phyloP scores from a whole-genome alignment of 306 rosid species.

The Vicia faba region DNA sequence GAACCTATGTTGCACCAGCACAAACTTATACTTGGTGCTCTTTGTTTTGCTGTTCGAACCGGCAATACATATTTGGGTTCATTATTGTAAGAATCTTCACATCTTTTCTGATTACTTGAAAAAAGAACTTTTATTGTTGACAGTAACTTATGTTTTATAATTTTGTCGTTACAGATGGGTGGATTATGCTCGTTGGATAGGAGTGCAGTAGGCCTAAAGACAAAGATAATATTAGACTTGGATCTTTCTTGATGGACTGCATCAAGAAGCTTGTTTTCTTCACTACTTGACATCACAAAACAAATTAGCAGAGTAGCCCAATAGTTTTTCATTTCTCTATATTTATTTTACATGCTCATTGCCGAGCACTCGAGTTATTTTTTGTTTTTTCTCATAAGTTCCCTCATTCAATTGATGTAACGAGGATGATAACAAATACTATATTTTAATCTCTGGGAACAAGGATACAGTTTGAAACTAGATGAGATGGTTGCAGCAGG shows the following conservation, averaged over 20 bases:
- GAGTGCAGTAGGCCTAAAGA: constrained; percentile 61
- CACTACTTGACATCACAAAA: constrained; percentile 35
- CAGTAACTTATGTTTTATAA: constrained; percentile 15
- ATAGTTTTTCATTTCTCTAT: constrained; percentile 35
- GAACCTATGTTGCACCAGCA: constrained; percentile 80
- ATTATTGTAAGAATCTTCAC: constrained; percentile 59
- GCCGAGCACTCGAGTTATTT: constrained; percentile 28
- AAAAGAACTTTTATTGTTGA: constrained; percentile 1
- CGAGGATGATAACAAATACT: constrained; percentile 25
- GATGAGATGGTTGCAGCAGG: constrained; percentile 20
- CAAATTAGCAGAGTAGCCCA: constrained; percentile 38
- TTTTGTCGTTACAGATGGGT: constrained; percentile 71
- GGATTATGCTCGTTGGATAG: constrained; percentile 85
- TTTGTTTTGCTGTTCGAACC: constrained; percentile 79
- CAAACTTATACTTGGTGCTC: constrained; percentile 74
- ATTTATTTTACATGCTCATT: constrained; percentile 35
- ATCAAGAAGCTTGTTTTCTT: constrained; percentile 38
- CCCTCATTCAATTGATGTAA: constrained; percentile 32
- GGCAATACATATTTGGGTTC: constrained; percentile 89
- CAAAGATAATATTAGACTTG: constrained; percentile 26
- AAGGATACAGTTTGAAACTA: constrained; percentile 31
- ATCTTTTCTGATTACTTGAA: constrained; percentile 9
- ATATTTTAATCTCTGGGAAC: constrained; percentile 13
- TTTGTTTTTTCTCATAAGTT: constrained; percentile 19
- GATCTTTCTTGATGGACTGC: constrained; percentile 31